phyloP scores from a whole-genome alignment of 176 grass and related monocot species.

The Sorghum bicolor region DNA sequence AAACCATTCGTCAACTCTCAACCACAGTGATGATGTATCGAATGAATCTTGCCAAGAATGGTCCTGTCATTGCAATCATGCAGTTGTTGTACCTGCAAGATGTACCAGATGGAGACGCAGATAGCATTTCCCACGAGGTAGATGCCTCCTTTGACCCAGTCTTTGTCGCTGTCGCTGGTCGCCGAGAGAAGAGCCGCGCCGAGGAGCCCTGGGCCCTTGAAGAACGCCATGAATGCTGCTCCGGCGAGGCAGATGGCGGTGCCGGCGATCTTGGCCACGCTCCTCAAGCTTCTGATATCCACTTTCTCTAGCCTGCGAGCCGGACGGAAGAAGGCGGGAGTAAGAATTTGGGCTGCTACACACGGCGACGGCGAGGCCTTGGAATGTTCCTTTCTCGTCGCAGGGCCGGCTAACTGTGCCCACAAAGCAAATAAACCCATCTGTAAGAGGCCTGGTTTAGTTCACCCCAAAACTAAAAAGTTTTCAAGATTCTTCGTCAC shows the following conservation, averaged over 20 bases:
- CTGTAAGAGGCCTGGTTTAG: too few species aligned
- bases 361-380: not conserved
- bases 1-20: not conserved
- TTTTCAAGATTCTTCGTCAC: too few species aligned
- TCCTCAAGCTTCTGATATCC: constrained; percentile 30
- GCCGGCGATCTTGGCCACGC: constrained; percentile 53
- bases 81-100: constrained; percentile 45
- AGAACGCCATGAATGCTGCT: constrained; percentile 60
- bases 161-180: not conserved
- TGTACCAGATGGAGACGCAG: constrained; percentile 61
- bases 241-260: constrained; percentile 57
- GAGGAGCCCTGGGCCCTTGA: constrained; percentile 56
- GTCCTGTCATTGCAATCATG: not conserved
- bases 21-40: not conserved
- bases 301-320: constrained; percentile 55
- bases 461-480: too few species aligned
- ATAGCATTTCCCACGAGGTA: constrained; percentile 40
- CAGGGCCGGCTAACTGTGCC: too few species aligned
- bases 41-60: not conserved
- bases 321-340: not conserved
- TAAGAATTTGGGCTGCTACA: not conserved
- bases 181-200: not conserved
- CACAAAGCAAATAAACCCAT: too few species aligned
- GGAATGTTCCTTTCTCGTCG: not conserved
- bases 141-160: constrained; percentile 52